Evolutionary conservation across 139 green algal species (phyloP).

Genomic region (Volvox reticuliferus): DNA sequence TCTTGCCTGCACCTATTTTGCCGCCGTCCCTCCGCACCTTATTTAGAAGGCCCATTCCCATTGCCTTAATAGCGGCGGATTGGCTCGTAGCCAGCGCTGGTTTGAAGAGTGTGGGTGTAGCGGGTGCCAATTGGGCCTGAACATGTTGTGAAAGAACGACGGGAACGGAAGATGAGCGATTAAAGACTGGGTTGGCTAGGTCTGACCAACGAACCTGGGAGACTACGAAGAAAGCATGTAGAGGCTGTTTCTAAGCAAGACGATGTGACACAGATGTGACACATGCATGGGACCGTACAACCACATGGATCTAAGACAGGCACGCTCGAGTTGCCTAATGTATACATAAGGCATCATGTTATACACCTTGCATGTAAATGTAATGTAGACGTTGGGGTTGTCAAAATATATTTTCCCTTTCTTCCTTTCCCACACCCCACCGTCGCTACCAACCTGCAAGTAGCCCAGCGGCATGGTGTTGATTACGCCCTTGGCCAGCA

Average conservation of each 20-base stretch:
- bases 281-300: no score
- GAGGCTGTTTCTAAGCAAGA: background rate
- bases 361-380: background rate
- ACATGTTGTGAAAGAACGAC: background rate
- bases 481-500: conserved; percentile 4
- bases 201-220: no score
- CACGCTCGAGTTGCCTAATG: background rate
- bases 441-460: background rate
- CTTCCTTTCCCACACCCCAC: background rate
- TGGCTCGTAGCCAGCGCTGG: background rate
- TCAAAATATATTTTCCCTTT: background rate
- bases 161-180: background rate
- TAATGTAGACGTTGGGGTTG: background rate
- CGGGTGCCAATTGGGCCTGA: conserved; percentile 9
- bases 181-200: no score
- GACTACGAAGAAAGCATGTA: background rate
- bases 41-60: conserved; percentile 17
- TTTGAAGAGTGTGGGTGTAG: background rate
- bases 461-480: conserved; percentile 32
- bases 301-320: no score
- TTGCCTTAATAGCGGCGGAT: background rate
- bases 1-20: no score
- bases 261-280: no score
- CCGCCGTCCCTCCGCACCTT: background rate
- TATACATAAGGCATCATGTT: background rate